Evolutionary conservation across 2,329 filamentous ascomycete species (phyloP), one percentile per base, ranked within the genome.

Genomic region (Alternaria gaisen): DNA sequence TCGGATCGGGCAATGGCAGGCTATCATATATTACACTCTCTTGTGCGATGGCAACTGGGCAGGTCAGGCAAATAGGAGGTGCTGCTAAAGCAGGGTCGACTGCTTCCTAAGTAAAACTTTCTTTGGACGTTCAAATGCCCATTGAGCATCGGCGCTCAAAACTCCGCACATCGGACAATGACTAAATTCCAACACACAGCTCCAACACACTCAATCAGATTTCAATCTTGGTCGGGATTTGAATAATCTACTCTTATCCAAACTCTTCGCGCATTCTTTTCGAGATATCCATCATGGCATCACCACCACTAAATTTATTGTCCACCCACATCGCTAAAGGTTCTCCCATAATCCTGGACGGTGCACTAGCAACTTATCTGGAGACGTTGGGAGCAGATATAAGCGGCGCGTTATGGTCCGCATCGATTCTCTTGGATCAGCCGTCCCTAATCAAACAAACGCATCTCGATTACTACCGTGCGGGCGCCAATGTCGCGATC

Each of bases 321-420:
- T 50, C 28, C 32, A 30, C 59, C 18, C 58, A 69, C 30, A 71
- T 77, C 50, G 16, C 40, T 14, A 50, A 58, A n/a, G 60, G 62
- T 12, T 66, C 66, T 10, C 74, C 74, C 14, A 61, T 83, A 36
- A 67, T 83, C 48, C 68, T 84, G 41, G 82, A 84, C 58, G 82
- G 82, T 32, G 82, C 80, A 5, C 73, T 84, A 6, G 82, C 82
- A 26, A 84, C 82, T 4, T 80, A 83, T 58, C 75, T 84, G 16
- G 82, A 83, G 65, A 71, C 71, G 5, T 76, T 80, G 16, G 81
- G 81, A 41, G 77, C 73, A 57, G 76, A 83, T 58, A 76, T 84
- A 40, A 79, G 77, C 57, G 73, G 77, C 57, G 65, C 79, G 5
- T 71, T 83, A 10, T 84, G 82, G 82, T 83, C 81, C 22, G 82